Evolutionary conservation across 1,284 basidiomycete genomes (phyloP).

Genomic region (Ceratobasidium sp.): DNA sequence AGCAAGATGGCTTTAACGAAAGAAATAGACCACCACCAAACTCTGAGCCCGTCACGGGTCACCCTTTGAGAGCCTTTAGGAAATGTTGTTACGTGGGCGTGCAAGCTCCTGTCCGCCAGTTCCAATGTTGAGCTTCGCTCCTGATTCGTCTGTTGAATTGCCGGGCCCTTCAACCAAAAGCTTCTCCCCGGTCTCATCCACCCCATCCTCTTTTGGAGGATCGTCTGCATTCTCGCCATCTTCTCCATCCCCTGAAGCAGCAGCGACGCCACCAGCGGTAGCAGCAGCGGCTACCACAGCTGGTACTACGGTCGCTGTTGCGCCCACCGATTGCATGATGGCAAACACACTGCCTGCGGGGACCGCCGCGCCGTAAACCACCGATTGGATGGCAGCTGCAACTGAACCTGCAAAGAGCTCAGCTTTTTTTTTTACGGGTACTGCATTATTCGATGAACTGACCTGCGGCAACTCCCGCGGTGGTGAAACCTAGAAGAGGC

Average conservation of each 20-base stretch:
- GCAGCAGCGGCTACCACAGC: constrained; percentile 6
- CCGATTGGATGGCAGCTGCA: constrained; percentile 40
- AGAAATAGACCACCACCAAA: too few species aligned
- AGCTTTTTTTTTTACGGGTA: not conserved
- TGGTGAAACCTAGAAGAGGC: constrained; percentile 22
- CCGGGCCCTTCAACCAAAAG: not conserved
- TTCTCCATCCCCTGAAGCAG: not conserved
- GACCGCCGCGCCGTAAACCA: constrained; percentile 36
- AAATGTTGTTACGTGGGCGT: not conserved
- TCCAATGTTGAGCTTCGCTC: not conserved
- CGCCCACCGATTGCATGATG: constrained; percentile 30
- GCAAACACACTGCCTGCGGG: constrained; percentile 39
- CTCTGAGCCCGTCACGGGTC: too few species aligned
- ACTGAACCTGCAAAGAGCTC: constrained; percentile 27
- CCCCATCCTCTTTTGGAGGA: not conserved
- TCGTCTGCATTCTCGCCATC: not conserved
- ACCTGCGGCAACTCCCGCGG: constrained; percentile 27
- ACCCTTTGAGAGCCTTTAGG: too few species aligned
- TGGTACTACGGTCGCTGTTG: constrained; percentile 24
- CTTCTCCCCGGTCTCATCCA: not conserved
- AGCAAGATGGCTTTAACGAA: too few species aligned
- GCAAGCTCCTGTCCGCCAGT: not conserved
- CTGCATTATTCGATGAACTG: not conserved
- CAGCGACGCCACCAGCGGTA: not conserved
- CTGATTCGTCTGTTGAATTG: not conserved